Base-by-base conservation (phyloP, 768 basidiomycete species). In the Astraeus odoratus region DNA sequence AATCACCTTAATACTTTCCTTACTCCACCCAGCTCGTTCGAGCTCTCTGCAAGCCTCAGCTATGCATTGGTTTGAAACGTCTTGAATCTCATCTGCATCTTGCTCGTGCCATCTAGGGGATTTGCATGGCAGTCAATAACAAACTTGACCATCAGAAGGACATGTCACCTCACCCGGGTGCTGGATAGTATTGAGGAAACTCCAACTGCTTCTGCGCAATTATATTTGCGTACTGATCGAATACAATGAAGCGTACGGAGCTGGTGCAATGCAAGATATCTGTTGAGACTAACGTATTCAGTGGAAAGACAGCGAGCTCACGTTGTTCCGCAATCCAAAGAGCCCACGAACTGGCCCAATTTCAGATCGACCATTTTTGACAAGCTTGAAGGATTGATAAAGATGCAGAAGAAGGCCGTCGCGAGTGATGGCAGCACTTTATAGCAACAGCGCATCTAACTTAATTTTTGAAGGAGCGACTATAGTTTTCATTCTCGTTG, bases 291-390 rank as follows among this genome's bases (percentile, higher is more conserved):
- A 7, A 13, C 22, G 39, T 18, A 16, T 5, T 13, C 15, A 13
- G 8, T 38, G 23, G 29, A n/a, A 15, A 39, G 20, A 34, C 42
- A 44, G 26, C 26, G 24, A 34, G 68, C 87, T 61, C 56, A 93
- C 91, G 93, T 96, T 39, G 93, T 96, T 31, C 93, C 93, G 58
- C 93, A 95, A 65, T 96, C 93, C 48, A 96, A 72, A 40, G 90
- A 89, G 44, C 90, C 93, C 35, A 96, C 83, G 63, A 95, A 92
- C 60, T 92, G 82, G 48, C 81, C 82, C 55, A 78, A 75, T 56
- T 77, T 81, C 42, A 73, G 66, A 36, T 42, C 38, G 13, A 58
- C 36, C 70, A 74, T 71, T 18, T 27, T 27, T 19, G 1, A 35
- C 7, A 16, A 12, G 37, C 37, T 20, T 22, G 20, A 49, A 39